These are phyloP conservation scores for Aristolochia californica DNA, from an alignment of 164 flowering plant genomes.

Conservation along the genomic window DNA sequence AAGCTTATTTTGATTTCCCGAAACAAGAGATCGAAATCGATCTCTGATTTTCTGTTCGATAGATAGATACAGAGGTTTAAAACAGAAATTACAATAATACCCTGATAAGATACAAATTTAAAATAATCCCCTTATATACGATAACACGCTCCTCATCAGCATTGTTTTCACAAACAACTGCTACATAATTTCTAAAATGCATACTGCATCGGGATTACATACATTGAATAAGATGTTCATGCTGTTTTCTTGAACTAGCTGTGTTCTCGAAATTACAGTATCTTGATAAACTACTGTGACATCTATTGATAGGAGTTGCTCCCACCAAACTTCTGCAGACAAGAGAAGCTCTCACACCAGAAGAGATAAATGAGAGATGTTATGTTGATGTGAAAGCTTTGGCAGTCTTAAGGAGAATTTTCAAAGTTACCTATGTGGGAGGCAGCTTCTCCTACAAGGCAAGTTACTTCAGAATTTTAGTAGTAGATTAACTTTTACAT, in stretches of 20 bases:
- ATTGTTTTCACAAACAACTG: too few relatives aligned
- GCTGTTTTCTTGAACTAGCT: background rate
- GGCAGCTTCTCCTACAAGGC: slow-evolving; percentile 69
- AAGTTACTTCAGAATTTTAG: background rate
- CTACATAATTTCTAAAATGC: too few relatives aligned
- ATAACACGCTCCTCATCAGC: too few relatives aligned
- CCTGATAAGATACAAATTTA: too few relatives aligned
- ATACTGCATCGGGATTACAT: too few relatives aligned
- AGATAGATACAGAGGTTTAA: too few relatives aligned
- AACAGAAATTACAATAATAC: too few relatives aligned
- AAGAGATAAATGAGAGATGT: slow-evolving; percentile 57
- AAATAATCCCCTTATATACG: too few relatives aligned
- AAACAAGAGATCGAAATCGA: too few relatives aligned
- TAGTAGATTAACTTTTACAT: background rate
- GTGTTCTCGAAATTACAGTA: background rate
- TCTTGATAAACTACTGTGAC: background rate
- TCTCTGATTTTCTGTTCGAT: too few relatives aligned
- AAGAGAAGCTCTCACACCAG: slow-evolving; percentile 54
- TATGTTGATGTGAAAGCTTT: slow-evolving; percentile 56
- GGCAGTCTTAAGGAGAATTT: slow-evolving; percentile 59
- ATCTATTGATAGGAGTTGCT: background rate
- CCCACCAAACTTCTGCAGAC: slow-evolving; percentile 32
- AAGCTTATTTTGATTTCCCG: too few relatives aligned
- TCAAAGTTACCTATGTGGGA: slow-evolving; percentile 59
- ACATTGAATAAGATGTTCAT: too few relatives aligned